phyloP scores from a whole-genome alignment of 352 stramenopile genomes.

The Blastocystis sp. region DNA sequence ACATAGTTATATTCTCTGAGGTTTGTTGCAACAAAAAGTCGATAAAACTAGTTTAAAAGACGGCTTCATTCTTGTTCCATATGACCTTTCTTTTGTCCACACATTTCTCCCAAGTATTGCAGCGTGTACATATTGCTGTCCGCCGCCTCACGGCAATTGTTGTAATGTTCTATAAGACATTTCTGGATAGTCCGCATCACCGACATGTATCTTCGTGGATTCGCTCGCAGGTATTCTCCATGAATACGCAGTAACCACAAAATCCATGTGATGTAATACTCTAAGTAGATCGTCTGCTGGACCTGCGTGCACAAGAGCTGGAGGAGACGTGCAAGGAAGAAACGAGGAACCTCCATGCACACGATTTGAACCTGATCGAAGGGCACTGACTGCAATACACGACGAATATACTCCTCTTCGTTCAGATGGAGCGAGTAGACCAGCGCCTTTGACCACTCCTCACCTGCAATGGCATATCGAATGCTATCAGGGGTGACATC shows the following conservation, averaged over 20 bases:
- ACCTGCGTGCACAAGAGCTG: slow-evolving; percentile 84
- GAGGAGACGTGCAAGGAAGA: slow-evolving; percentile 84
- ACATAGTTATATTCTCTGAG: background rate
- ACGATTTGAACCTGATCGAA: slow-evolving; percentile 81
- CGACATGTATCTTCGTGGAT: slow-evolving; percentile 72
- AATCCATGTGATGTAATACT: slow-evolving; percentile 93
- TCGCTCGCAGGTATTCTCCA: slow-evolving; percentile 75
- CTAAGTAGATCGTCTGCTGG: slow-evolving; percentile 83
- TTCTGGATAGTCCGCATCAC: slow-evolving; percentile 79
- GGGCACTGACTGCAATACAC: slow-evolving; percentile 82
- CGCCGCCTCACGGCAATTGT: background rate
- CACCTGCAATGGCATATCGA: slow-evolving; percentile 74
- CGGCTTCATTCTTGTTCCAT: background rate
- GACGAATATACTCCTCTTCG: slow-evolving; percentile 83
- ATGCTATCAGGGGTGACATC: slow-evolving; percentile 89
- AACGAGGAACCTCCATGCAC: slow-evolving; percentile 78
- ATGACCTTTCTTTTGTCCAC: background rate
- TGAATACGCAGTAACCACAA: slow-evolving; percentile 86
- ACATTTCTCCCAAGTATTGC: slow-evolving; percentile 13
- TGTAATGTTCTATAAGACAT: slow-evolving; percentile 74
- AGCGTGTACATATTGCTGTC: slow-evolving; percentile 45
- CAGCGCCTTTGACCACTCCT: slow-evolving; percentile 83
- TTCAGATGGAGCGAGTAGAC: slow-evolving; percentile 92
- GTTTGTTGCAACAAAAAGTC: background rate
- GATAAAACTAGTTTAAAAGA: background rate